Evolutionary conservation across 1,284 basidiomycete species (phyloP).

Genomic region (Pyrrhoderma lamaoense): DNA sequence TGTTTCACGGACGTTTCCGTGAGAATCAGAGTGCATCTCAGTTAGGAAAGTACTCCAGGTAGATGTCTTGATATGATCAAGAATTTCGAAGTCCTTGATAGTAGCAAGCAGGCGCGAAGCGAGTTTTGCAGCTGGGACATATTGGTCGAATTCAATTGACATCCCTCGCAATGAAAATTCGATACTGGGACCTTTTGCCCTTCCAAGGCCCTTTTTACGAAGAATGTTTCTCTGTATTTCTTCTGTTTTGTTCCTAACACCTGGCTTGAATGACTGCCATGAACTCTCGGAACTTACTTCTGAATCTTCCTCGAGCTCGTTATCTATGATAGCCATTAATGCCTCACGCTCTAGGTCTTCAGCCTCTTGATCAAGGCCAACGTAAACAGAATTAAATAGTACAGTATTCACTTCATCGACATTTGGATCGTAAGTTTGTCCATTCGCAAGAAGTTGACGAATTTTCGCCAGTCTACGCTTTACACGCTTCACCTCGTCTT

Average conservation of each 20-base stretch:
- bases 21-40: constrained; percentile 71
- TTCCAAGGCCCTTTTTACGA: constrained; percentile 46
- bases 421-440: constrained; percentile 80
- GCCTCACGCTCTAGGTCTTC: constrained; percentile 69
- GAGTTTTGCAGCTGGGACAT: constrained; percentile 46
- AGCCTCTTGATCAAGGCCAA: constrained; percentile 70
- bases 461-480: constrained; percentile 84
- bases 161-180: constrained; percentile 74
- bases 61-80: constrained; percentile 97
- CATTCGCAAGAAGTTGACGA: constrained; percentile 87
- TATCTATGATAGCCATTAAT: constrained; percentile 85
- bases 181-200: constrained; percentile 76
- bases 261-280: constrained; percentile 68
- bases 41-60: constrained; percentile 98
- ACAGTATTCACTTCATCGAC: constrained; percentile 73
- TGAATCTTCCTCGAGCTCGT: constrained; percentile 64
- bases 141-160: constrained; percentile 61
- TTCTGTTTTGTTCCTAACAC: constrained; percentile 32
- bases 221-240: constrained; percentile 31
- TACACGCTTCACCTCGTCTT: constrained; percentile 85
- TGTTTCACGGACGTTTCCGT: constrained; percentile 81
- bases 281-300: constrained; percentile 73
- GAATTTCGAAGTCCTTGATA: constrained; percentile 73
- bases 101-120: constrained; percentile 63
- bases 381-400: constrained; percentile 90